These are phyloP conservation scores for Boletellus ananiceps DNA, from an alignment of 768 basidiomycete genomes.

Conservation along the genomic window DNA sequence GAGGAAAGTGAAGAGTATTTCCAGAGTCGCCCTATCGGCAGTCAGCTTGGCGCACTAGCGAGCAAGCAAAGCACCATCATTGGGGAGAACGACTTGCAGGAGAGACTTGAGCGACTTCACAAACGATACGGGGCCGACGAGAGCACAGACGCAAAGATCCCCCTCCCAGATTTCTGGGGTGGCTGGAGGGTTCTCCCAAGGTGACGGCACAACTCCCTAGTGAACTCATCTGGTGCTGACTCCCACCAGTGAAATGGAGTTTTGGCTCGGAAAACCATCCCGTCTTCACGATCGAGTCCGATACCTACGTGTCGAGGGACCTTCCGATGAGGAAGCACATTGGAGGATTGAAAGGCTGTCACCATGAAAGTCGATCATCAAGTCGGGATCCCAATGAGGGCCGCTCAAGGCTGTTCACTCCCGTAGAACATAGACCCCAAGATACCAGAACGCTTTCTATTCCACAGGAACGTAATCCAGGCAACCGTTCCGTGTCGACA, in stretches of 20 bases:
- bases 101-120: conserved; percentile 54
- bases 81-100: conserved; percentile 62
- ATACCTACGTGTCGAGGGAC: conserved; percentile 54
- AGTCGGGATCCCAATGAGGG: not conserved
- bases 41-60: conserved; percentile 89
- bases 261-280: conserved; percentile 96
- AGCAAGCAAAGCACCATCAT: conserved; percentile 84
- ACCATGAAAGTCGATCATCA: conserved; percentile 41
- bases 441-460: conserved; percentile 13
- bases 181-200: conserved; percentile 92
- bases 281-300: conserved; percentile 87
- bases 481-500: not conserved
- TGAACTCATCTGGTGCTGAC: conserved; percentile 5
- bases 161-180: conserved; percentile 91
- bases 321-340: conserved; percentile 43
- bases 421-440: not conserved
- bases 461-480: not conserved
- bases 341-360: conserved; percentile 83
- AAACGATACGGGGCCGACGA: conserved; percentile 51
- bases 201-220: conserved; percentile 35
- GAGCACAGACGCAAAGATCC: conserved; percentile 45
- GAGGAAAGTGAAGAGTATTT: conserved; percentile 85
- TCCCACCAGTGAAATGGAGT: conserved; percentile 79
- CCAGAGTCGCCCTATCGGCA: conserved; percentile 73
- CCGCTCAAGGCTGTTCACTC: not conserved